Conservation (phyloP, 2,329 filamentous ascomycete species). For the Colletotrichum euphorbiae region DNA sequence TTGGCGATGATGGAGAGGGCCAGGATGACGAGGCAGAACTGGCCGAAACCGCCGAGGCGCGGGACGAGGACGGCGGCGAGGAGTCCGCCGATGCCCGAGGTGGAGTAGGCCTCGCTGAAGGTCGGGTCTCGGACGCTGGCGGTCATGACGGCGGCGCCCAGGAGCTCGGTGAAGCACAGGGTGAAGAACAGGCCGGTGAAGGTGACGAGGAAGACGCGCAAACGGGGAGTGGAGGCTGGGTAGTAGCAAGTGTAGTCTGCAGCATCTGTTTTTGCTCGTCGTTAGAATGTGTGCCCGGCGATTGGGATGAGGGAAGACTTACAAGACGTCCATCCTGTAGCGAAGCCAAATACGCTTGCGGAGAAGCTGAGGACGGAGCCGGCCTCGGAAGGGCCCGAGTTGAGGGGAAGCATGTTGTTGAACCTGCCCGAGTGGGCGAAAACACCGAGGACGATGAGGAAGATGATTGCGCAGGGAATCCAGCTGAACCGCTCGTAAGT, state of each 20-base stretch:
- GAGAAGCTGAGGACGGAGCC: conserved; percentile 74
- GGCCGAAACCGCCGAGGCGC: conserved; percentile 74
- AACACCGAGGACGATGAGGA: conserved; percentile 76
- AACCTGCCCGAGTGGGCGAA: conserved; percentile 77
- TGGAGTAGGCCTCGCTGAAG: conserved; percentile 59
- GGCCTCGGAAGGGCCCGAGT: conserved; percentile 68
- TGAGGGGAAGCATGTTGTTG: conserved; percentile 66
- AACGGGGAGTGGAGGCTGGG: conserved; percentile 67
- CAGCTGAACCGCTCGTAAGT: conserved; percentile 80
- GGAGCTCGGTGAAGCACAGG: conserved; percentile 78
- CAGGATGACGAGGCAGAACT: conserved; percentile 77
- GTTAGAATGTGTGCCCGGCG: too few species aligned
- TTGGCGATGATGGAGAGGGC: conserved; percentile 76
- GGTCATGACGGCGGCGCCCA: conserved; percentile 77
- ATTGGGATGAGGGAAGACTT: too few species aligned
- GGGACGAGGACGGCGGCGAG: conserved; percentile 73
- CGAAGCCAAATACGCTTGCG: conserved; percentile 74
- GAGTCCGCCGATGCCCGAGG: conserved; percentile 70
- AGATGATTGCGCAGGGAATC: conserved; percentile 79
- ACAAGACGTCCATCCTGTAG: conserved; percentile 78
- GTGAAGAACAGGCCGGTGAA: conserved; percentile 77
- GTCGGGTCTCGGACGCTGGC: conserved; percentile 63
- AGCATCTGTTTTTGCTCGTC: conserved; percentile 55
- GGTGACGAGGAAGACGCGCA: conserved; percentile 75
- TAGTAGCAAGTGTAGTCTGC: conserved; percentile 87